Base-by-base conservation (phyloP, 176 grass and related monocot species). In the Chloris gayana region DNA sequence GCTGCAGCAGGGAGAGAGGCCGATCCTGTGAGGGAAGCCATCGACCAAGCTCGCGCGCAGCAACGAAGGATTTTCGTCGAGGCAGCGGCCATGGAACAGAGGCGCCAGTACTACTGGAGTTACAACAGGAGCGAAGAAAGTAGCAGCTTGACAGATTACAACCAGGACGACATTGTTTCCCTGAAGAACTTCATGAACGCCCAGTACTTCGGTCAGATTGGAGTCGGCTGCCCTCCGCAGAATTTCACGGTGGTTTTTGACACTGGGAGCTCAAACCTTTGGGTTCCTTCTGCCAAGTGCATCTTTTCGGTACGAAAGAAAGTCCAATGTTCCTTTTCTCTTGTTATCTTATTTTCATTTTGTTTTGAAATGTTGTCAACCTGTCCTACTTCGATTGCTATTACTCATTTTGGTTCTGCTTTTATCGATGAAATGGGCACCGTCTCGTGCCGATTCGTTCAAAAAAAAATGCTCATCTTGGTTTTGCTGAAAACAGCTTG, bases 181-280 rank as follows among this genome's bases (percentile, higher is more conserved):
- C 88, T 94, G 22, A 98, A 94, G 86, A 98, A 98, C 85, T 95
- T 84, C 79, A 18, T 94, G 81, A 95, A 98, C 21, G 86, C 88
- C 0, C 95, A 91, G 76, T 94, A 98, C 59, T 92, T 93, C 81
- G 95, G 92, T 18, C 77, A 89, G 78, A 91, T 98, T 7, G 92
- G 92, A 11, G 72, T 98, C 6, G 92, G 95, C 9, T 82, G 47
- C 53, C 95, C 95, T 10, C 60, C 86, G 0, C 95, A 98, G 88
- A 92, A 91, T 72, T 98, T 98, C 70, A 98, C 92, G 24, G 95
- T 98, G 86, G 86, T 94, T 47, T 98, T 98, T 12, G 95, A 98
- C 72, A 98, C 95, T 0, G 95, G 95, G 10, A 98, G 95, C 88
- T 87, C 92, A 8, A 98, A 98, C 73, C 80, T 98, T 8, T 94